Base-by-base conservation (phyloP, 371 early-diverging fungal genomes). In the Scutellospora calospora region DNA sequence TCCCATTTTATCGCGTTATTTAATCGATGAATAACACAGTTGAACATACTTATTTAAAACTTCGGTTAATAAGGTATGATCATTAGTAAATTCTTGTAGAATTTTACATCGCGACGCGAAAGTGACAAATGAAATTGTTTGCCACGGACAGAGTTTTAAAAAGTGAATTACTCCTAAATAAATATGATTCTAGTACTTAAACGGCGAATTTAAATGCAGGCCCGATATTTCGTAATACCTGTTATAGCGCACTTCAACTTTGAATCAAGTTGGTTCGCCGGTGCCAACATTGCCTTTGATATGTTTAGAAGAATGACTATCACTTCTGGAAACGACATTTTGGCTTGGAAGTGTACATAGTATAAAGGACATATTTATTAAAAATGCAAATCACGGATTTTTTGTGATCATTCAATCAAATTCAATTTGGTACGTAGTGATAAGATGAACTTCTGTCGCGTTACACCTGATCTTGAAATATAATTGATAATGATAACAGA, bases 181-280 rank as follows among this genome's bases (percentile, higher is more conserved):
- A 57, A 11, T 5, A 33, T 16, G 0, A 63, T 33, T 33, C 20
- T 20, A 33, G 6, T 63, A 18, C 11, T 3, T 8, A 18, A 33
- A 6, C 3, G 25, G 16, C 3, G 25, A 11, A 60, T 57, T n/a
- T 29, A 33, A 63, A 11, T 9, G 11, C 16, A 27, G 25, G 25
- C 8, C 8, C 31, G 14, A 31, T 29, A 38, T 20, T 72, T 72
- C 18, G 18, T 49, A 72, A 72, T 51, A 38, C 52, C 27, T 72
- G 33, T 51, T 72, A 27, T 72, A 27, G 72, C 45, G 18, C 52
- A 51, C 25, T 72, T 51, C 18, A 72, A 72, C 16, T 72, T 72
- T 72, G 49, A 29, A 29, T 72, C 52, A 38, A 72, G 27, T 29
- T 45, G 49, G 22, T 72, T 72, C 29, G 72, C 45, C 29, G 52